Evolutionary conservation across 164 flowering plant genomes (phyloP).

Genomic region (Chimonanthus praecox): DNA sequence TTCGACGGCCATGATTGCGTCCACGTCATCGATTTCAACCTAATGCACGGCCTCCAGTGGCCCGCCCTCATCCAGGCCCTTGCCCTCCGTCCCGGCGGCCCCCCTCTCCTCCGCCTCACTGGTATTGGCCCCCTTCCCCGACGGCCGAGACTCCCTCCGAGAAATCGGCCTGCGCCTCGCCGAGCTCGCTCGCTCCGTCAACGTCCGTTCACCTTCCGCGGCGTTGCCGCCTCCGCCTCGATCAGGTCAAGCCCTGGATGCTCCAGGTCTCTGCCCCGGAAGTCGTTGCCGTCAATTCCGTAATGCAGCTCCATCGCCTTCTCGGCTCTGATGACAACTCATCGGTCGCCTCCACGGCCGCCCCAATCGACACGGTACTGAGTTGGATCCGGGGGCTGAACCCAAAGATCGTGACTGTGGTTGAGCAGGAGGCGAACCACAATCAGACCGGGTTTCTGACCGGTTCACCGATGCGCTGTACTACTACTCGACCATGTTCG

Average conservation of each 20-base stretch:
- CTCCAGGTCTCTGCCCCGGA: constrained; percentile 48
- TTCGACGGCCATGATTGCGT: constrained; percentile 53
- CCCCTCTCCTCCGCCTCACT: constrained; percentile 61
- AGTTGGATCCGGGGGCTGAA: constrained; percentile 36
- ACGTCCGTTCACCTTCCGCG: constrained; percentile 56
- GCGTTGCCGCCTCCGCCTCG: constrained; percentile 42
- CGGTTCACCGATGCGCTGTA: constrained; percentile 66
- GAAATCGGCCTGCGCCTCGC: constrained; percentile 65
- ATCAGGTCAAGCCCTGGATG: constrained; percentile 51
- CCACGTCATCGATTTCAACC: constrained; percentile 72
- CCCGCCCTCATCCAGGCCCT: constrained; percentile 78
- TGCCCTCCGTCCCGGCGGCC: constrained; percentile 66
- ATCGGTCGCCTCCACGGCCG: constrained; percentile 29
- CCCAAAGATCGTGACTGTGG: constrained; percentile 65
- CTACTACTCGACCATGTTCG: constrained; percentile 71
- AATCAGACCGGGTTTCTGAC: constrained; percentile 58
- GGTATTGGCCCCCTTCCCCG: constrained; percentile 69
- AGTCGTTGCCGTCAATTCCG: constrained; percentile 66
- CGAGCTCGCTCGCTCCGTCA: constrained; percentile 50
- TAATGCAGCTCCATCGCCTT: constrained; percentile 61
- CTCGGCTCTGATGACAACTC: constrained; percentile 5
- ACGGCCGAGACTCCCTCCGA: constrained; percentile 44
- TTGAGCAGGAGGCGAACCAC: constrained; percentile 77
- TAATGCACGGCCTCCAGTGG: constrained; percentile 86
- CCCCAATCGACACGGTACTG: constrained; percentile 54